A percentile compares a stretch with the other conserved stretches of the same genome.
Evolutionary conservation across 768 basidiomycete genomes (phyloP).

Genomic region (Collybia nuda): DNA sequence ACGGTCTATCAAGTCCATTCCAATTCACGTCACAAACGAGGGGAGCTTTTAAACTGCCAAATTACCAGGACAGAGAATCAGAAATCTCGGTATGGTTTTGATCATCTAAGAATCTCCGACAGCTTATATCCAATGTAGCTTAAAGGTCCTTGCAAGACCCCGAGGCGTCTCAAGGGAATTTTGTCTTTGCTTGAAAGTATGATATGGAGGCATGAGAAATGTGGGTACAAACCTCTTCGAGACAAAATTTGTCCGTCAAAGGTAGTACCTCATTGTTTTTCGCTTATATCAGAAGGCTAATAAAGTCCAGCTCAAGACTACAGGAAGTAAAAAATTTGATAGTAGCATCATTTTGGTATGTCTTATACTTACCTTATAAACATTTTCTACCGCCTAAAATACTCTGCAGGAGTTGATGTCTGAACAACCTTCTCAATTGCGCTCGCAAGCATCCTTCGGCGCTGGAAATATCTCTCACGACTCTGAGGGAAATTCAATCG

Average conservation of each 20-base stretch:
- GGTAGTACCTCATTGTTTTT: slow-evolving; percentile 33
- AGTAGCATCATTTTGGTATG: slow-evolving; percentile 63
- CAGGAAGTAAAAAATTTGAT: slow-evolving; percentile 47
- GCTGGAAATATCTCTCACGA: slow-evolving; percentile 48
- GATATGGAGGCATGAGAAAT: slow-evolving; percentile 66
- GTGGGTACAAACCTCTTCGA: slow-evolving; percentile 65
- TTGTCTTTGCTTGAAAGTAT: slow-evolving; percentile 58
- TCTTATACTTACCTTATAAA: slow-evolving; percentile 1
- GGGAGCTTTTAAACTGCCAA: slow-evolving; percentile 35
- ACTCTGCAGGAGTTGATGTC: slow-evolving; percentile 69
- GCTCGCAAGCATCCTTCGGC: slow-evolving; percentile 46
- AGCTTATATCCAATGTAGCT: slow-evolving; percentile 15
- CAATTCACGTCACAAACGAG: slow-evolving; percentile 16
- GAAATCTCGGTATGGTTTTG: slow-evolving; percentile 62
- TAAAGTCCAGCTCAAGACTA: slow-evolving; percentile 32
- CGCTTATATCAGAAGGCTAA: not conserved
- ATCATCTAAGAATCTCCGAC: not conserved
- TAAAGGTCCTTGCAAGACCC: slow-evolving; percentile 63
- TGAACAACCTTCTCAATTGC: slow-evolving; percentile 56
- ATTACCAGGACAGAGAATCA: slow-evolving; percentile 60
- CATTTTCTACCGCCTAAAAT: not conserved
- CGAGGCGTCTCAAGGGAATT: slow-evolving; percentile 62
- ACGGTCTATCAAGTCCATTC: slow-evolving; percentile 66
- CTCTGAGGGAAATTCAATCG: slow-evolving; percentile 47
- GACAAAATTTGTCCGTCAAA: slow-evolving; percentile 77